A percentile compares a stretch with the other conserved stretches of the same genome.
These are phyloP conservation scores for Diaporthe capsici DNA, from an alignment of 2,329 filamentous ascomycete genomes.

Conservation along the genomic window DNA sequence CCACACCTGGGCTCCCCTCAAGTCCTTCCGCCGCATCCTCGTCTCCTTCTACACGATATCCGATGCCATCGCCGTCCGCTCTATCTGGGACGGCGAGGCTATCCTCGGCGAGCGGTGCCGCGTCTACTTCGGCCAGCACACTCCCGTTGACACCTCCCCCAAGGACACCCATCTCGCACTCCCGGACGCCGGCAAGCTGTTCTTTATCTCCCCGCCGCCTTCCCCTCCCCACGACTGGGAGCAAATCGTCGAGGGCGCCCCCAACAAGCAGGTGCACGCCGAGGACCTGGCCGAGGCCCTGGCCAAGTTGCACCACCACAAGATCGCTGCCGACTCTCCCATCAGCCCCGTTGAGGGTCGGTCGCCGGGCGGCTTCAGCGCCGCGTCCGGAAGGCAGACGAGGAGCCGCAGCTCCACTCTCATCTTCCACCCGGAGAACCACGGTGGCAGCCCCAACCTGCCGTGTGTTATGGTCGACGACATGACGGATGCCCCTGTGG, in stretches of 20 bases:
- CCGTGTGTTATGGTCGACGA: constrained; percentile 78
- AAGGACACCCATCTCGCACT: constrained; percentile 73
- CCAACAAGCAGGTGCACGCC: constrained; percentile 78
- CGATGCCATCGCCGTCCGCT: constrained; percentile 78
- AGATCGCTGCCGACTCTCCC: constrained; percentile 48
- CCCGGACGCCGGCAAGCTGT: constrained; percentile 78
- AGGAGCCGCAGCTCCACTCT: constrained; percentile 75
- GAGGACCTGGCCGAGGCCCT: constrained; percentile 78
- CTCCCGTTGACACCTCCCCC: constrained; percentile 63
- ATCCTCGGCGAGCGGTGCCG: constrained; percentile 79
- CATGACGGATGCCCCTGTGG: constrained; percentile 70
- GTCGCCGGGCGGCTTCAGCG: constrained; percentile 42
- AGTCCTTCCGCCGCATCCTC: constrained; percentile 86
- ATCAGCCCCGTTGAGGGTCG: constrained; percentile 47
- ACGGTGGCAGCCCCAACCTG: constrained; percentile 67
- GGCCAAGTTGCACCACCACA: constrained; percentile 69
- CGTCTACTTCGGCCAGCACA: constrained; percentile 78
- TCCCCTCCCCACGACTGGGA: constrained; percentile 79
- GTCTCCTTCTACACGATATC: constrained; percentile 81
- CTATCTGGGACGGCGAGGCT: constrained; percentile 80
- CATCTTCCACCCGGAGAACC: constrained; percentile 74
- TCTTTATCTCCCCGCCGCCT: constrained; percentile 80
- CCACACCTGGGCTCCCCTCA: constrained; percentile 84
- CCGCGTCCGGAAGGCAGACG: constrained; percentile 40
- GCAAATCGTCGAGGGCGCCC: constrained; percentile 76